Conservation (phyloP, 208 protist species). For the Acanthamoeba quina region DNA sequence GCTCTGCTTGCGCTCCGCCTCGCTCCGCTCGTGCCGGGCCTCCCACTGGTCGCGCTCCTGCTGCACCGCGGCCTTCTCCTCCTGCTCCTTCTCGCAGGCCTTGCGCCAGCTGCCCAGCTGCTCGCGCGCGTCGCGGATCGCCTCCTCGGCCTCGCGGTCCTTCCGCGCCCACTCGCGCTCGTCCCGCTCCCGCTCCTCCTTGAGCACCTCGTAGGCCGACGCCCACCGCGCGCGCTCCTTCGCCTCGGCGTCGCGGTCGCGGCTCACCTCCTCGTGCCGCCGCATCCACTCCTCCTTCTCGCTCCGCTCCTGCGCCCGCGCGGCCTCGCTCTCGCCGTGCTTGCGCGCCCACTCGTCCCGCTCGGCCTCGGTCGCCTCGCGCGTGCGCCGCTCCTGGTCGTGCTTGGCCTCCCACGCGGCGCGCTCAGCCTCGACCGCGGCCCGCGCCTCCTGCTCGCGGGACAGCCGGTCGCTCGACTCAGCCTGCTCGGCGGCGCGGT, state of each 20-base stretch:
- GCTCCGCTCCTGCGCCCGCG: not conserved
- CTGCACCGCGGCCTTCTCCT: constrained; percentile 24
- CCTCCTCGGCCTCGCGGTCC: constrained; percentile 5
- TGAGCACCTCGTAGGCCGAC: constrained; percentile 30
- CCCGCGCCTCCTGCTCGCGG: not conserved
- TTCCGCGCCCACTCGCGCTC: constrained; percentile 28
- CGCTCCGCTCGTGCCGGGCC: constrained; percentile 6
- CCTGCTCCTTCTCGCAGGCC: constrained; percentile 57
- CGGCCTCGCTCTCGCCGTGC: constrained; percentile 9
- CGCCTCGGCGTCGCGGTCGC: not conserved
- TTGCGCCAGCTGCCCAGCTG: constrained; percentile 50
- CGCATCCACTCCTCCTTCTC: constrained; percentile 32
- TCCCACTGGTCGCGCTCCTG: not conserved
- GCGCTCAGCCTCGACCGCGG: not conserved
- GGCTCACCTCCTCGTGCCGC: not conserved
- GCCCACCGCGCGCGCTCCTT: constrained; percentile 5
- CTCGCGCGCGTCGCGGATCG: not conserved
- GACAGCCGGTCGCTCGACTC: not conserved
- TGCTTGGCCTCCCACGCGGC: constrained; percentile 7
- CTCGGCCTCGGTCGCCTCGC: not conserved
- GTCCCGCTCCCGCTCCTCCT: constrained; percentile 27
- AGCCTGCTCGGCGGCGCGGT: not conserved
- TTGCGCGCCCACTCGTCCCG: constrained; percentile 14
- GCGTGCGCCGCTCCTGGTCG: not conserved
- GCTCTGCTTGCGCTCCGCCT: not conserved